These are phyloP conservation scores for Holtermanniella nyarrowii DNA, from an alignment of 768 basidiomycete genomes.

Conservation along the genomic window DNA sequence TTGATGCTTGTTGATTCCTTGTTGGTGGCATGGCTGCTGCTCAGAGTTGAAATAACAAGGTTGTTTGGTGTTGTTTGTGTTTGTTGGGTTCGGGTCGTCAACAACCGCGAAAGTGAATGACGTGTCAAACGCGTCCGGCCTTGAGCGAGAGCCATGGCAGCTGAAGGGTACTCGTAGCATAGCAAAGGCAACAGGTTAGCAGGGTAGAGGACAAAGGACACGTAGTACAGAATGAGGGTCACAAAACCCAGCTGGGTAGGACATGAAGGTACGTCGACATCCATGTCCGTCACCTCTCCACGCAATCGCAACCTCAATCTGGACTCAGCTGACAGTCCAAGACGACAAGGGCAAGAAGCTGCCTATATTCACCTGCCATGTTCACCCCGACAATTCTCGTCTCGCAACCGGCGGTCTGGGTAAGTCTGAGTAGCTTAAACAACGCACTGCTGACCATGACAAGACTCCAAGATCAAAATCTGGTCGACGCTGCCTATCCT, in stretches of 20 bases:
- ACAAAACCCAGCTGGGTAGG: conserved; percentile 38
- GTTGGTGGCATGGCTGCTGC: too few relatives aligned
- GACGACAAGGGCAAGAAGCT: conserved; percentile 57
- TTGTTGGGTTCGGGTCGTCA: too few relatives aligned
- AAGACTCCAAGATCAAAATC: conserved; percentile 86
- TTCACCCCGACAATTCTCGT: conserved; percentile 89
- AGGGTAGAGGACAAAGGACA: background rate
- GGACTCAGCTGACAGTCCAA: conserved; percentile 4
- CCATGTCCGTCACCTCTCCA: background rate
- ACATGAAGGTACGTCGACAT: conserved; percentile 28
- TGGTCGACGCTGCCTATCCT: conserved; percentile 96
- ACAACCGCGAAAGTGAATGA: too few relatives aligned
- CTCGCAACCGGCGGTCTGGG: conserved; percentile 90
- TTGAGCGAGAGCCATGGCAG: background rate
- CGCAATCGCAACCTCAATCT: background rate
- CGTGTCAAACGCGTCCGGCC: background rate
- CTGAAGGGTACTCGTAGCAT: background rate
- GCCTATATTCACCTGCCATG: conserved; percentile 84
- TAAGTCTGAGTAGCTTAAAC: conserved; percentile 12
- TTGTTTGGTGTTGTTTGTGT: background rate
- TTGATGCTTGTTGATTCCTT: background rate
- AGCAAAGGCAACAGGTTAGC: background rate
- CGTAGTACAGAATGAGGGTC: conserved; percentile 22
- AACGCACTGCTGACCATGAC: background rate
- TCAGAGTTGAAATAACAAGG: background rate